Evolutionary conservation across 1,284 basidiomycete species (phyloP), one percentile per base, ranked within the genome.

Genomic region (Cutaneotrichosporon cyanovorans): DNA sequence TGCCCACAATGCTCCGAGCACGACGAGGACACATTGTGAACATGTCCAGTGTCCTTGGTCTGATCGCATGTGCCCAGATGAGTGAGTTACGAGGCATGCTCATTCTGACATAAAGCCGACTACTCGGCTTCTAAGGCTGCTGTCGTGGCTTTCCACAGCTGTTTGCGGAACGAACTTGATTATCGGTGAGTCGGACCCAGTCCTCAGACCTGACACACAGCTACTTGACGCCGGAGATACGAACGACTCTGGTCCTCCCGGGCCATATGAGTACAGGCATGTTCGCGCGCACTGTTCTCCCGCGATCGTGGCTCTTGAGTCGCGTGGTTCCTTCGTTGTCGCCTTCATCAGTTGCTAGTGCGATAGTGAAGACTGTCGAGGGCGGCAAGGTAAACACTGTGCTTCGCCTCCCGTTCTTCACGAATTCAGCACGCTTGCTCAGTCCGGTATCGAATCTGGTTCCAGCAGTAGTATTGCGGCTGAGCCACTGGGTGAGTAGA

Each of bases 51-150:
- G 78, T 87, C 5, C 74, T 88, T 69, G 85, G 87, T 2, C 71
- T 87, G 51, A 76, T 81, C 15, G 86, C 85, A 9, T 76, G 80
- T 42, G 83, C 84, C 19, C 84, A 84, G 67, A 81, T 90, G 81
- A 78, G 88, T 89, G 65, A 63, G 83, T 75, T 2, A 18, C 9
- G 40, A 5, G 20, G 19, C 14, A 3, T 21, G 21, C 36, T 4
- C 34, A 21, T 28, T 11, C 46, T 52, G 22, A 53, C 41, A 12
- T 37, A 0, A 46, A 88, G 87, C 82, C 61, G 90, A 92, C 68
- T 95, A 93, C 64, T 78, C 78, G 64, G 87, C 87, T 5, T 87
- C 87, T 23, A 95, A 93, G 71, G 86, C 87, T 9, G 89, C 88
- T 9, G 62, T 85, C 18, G 74, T 85, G 18, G 79, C 79, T 22